Evolutionary conservation across 225 moss, liverwort and hornwort species (phyloP).

Genomic region (Antitrichia curtipendula): DNA sequence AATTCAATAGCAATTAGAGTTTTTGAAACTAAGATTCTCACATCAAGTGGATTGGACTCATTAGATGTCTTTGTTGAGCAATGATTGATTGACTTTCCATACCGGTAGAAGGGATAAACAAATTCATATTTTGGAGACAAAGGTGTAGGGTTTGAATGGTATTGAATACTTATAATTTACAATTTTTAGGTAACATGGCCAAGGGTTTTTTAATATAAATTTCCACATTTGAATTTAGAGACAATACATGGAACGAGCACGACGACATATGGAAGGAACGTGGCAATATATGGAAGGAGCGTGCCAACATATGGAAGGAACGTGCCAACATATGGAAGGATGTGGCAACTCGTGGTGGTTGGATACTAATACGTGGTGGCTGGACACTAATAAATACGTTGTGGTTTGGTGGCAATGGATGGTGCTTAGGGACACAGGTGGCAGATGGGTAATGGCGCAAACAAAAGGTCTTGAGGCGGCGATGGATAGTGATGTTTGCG

Average conservation of each 20-base stretch:
- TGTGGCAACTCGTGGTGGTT: rapidly evolving
- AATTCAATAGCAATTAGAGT: not conserved
- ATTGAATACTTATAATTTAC: not conserved
- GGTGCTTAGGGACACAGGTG: rapidly evolving
- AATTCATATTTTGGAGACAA: rapidly evolving
- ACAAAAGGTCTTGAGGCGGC: rapidly evolving
- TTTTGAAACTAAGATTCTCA: not conserved
- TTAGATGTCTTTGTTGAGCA: not conserved
- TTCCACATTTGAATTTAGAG: not conserved
- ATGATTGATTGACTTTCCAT: not conserved
- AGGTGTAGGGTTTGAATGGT: rapidly evolving
- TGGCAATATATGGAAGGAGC: too few relatives aligned
- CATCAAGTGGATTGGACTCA: not conserved
- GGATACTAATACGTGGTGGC: not conserved
- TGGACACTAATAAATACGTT: not conserved
- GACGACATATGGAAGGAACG: too few relatives aligned
- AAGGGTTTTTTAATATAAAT: not conserved
- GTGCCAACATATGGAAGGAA: too few relatives aligned
- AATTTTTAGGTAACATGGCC: rapidly evolving
- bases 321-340: rapidly evolving
- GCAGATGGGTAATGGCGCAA: rapidly evolving
- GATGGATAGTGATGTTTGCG: not conserved
- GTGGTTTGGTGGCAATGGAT: not conserved
- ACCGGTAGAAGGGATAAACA: rapidly evolving
- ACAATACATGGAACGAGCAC: not conserved